These are phyloP conservation scores for Cryptococcus floricola DNA, from an alignment of 1,284 basidiomycete species.

Conservation along the genomic window DNA sequence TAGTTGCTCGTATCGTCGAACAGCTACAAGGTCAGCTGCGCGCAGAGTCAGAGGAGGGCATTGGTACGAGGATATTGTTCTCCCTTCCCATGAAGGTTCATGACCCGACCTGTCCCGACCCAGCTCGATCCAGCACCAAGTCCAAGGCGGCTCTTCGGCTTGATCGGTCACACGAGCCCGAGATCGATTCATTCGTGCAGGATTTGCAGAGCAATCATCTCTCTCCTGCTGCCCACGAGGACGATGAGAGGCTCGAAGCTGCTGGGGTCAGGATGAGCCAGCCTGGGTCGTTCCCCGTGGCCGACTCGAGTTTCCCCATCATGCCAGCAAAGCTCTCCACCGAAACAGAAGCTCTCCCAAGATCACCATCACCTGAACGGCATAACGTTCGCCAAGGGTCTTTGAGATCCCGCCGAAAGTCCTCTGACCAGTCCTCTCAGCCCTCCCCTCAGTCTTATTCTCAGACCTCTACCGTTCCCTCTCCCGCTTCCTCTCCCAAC, in stretches of 20 bases:
- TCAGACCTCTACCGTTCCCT: too few species aligned
- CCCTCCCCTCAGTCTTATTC: too few species aligned
- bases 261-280: conserved; percentile 38
- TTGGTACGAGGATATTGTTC: conserved; percentile 65
- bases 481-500: not conserved
- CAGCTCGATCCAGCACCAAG: conserved; percentile 5
- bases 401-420: not conserved
- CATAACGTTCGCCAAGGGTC: not conserved
- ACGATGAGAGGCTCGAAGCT: conserved; percentile 39
- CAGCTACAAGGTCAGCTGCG: conserved; percentile 75
- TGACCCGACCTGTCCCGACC: conserved; percentile 3
- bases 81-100: conserved; percentile 34
- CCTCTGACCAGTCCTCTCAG: too few species aligned
- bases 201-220: conserved; percentile 53
- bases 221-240: conserved; percentile 40
- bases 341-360: not conserved
- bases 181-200: conserved; percentile 65
- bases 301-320: conserved; percentile 47
- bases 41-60: conserved; percentile 65
- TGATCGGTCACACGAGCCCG: conserved; percentile 25
- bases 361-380: too few species aligned
- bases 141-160: conserved; percentile 16
- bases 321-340: conserved; percentile 41
- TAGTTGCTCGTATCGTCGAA: conserved; percentile 77
- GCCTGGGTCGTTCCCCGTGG: conserved; percentile 44